Evolutionary conservation across 306 rosid genomes (phyloP).

Genomic region (Ormosia semicastrata): DNA sequence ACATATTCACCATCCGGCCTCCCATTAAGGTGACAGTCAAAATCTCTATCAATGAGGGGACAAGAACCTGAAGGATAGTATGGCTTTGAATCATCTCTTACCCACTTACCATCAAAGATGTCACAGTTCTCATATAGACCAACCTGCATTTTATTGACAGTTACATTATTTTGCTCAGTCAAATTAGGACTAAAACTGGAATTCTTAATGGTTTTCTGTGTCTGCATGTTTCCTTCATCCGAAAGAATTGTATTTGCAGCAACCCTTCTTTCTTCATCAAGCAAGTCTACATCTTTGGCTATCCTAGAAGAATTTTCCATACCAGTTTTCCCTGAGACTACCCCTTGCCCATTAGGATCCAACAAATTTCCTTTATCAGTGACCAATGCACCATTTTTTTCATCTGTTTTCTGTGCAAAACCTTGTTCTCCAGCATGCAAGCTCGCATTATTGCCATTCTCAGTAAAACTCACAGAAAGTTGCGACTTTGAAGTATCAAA

Average conservation of each 20-base stretch:
- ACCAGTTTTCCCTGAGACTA: neutral
- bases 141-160: slow-evolving; percentile 4
- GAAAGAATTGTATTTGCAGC: slow-evolving; percentile 14
- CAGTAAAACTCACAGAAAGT: slow-evolving; percentile 13
- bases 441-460: slow-evolving; percentile 32
- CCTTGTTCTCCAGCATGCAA: slow-evolving; percentile 15
- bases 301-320: slow-evolving; percentile 7
- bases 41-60: slow-evolving; percentile 71
- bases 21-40: slow-evolving; percentile 63
- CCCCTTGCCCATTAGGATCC: neutral
- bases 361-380: neutral
- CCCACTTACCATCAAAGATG: slow-evolving; percentile 79
- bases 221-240: neutral
- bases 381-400: neutral
- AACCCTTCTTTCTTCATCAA: slow-evolving; percentile 18
- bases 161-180: slow-evolving; percentile 22
- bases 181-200: slow-evolving; percentile 17
- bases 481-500: slow-evolving; percentile 7
- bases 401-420: slow-evolving; percentile 4
- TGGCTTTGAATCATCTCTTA: slow-evolving; percentile 77
- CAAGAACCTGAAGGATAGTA: slow-evolving; percentile 81
- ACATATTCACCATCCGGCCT: slow-evolving; percentile 71
- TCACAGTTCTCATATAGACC: slow-evolving; percentile 56
- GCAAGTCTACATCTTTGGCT: slow-evolving; percentile 20
- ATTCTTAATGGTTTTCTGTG: slow-evolving; percentile 6